Conservation (phyloP, 352 stramenopile genomes). For the Pythium vanterpoolii region DNA sequence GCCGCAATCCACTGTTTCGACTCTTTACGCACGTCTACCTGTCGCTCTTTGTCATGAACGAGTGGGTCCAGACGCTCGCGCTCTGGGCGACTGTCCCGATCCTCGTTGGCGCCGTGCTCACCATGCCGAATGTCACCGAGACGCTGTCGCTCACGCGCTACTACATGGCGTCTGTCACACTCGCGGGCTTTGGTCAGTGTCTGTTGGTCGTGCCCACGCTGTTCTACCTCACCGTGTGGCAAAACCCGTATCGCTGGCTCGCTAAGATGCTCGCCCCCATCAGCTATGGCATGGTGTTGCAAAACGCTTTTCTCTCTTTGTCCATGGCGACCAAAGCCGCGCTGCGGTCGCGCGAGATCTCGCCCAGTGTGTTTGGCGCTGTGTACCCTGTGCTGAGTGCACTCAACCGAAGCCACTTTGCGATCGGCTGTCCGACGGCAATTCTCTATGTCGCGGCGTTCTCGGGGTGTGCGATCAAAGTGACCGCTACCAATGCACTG, state of each 20-base stretch:
- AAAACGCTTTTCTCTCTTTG: slow-evolving; percentile 45
- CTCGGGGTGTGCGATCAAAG: slow-evolving; percentile 39
- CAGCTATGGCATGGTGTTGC: slow-evolving; percentile 44
- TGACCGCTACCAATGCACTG: slow-evolving; percentile 30
- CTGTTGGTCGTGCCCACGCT: slow-evolving; percentile 41
- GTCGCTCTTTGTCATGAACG: slow-evolving; percentile 50
- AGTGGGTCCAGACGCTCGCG: slow-evolving; percentile 53
- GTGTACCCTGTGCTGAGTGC: slow-evolving; percentile 57
- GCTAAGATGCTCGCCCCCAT: slow-evolving; percentile 37
- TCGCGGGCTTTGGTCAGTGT: slow-evolving; percentile 34
- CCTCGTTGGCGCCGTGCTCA: slow-evolving; percentile 40
- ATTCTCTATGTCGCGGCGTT: slow-evolving; percentile 52
- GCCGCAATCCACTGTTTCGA: slow-evolving; percentile 52
- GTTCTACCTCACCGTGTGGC: slow-evolving; percentile 46
- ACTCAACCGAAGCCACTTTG: slow-evolving; percentile 48
- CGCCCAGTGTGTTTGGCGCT: slow-evolving; percentile 46
- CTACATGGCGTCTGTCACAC: slow-evolving; percentile 33
- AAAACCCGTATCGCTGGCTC: slow-evolving; percentile 58
- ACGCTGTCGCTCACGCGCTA: slow-evolving; percentile 38
- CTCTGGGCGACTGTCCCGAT: slow-evolving; percentile 49
- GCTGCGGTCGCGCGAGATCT: slow-evolving; percentile 45
- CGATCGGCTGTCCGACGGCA: slow-evolving; percentile 38
- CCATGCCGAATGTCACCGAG: slow-evolving; percentile 28
- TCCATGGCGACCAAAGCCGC: slow-evolving; percentile 56
- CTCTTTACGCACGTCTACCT: slow-evolving; percentile 61